Evolutionary conservation across 1,139 yeast species (phyloP).

Genomic region (Komagataea norvegica): DNA sequence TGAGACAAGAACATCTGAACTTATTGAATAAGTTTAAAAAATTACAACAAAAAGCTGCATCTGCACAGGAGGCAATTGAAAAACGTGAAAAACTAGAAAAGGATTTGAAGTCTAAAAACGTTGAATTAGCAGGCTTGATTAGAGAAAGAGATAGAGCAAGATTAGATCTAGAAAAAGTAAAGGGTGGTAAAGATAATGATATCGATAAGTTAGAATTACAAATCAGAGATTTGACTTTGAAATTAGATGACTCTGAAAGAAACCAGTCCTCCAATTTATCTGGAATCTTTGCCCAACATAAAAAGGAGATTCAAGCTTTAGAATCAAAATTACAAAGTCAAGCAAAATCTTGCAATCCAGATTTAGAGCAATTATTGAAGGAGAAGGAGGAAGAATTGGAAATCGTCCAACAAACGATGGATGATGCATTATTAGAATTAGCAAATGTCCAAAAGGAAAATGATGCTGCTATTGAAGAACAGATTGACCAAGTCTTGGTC

Average conservation of each 20-base stretch:
- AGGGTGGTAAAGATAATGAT: conserved; percentile 62
- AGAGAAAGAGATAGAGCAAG: conserved; percentile 89
- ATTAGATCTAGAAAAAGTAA: conserved; percentile 70
- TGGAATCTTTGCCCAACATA: conserved; percentile 58
- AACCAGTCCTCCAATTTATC: conserved; percentile 64
- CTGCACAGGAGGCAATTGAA: conserved; percentile 89
- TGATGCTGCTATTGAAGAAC: conserved; percentile 53
- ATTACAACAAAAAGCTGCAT: conserved; percentile 82
- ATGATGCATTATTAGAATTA: conserved; percentile 59
- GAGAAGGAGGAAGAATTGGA: conserved; percentile 79
- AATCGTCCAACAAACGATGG: conserved; percentile 76
- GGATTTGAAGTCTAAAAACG: conserved; percentile 78
- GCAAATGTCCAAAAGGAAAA: conserved; percentile 52
- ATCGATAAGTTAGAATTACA: conserved; percentile 65
- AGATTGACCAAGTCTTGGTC: conserved; percentile 50
- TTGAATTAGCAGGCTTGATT: conserved; percentile 84
- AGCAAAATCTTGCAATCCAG: conserved; percentile 26
- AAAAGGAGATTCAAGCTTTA: conserved; percentile 45
- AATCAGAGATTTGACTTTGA: conserved; percentile 56
- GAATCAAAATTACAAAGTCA: conserved; percentile 34
- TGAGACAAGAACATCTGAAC: conserved; percentile 87
- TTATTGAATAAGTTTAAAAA: conserved; percentile 76
- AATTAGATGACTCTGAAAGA: conserved; percentile 60
- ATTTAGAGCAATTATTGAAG: conserved; percentile 43
- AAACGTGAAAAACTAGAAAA: conserved; percentile 80